These are phyloP conservation scores for Metahyphopichia silvanorum DNA, from an alignment of 805 yeast genomes.

Conservation along the genomic window DNA sequence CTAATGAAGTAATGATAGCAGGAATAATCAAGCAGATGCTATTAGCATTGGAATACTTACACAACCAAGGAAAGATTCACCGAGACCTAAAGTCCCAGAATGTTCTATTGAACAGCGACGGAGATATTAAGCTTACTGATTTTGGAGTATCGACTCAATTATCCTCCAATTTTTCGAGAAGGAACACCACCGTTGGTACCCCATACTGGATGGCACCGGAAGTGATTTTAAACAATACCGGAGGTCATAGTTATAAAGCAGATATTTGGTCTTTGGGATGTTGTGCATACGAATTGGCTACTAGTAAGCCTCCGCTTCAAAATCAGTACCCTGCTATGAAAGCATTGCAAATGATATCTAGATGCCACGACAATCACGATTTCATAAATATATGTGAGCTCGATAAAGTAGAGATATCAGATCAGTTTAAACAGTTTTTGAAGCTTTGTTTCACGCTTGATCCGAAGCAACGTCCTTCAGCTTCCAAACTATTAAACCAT, in stretches of 20 bases:
- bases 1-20: slow-evolving; percentile 50
- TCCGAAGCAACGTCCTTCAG: slow-evolving; percentile 28
- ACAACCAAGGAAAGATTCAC: slow-evolving; percentile 74
- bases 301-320: slow-evolving; percentile 69
- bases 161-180: slow-evolving; percentile 37
- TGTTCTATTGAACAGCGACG: slow-evolving; percentile 32
- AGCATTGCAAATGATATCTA: slow-evolving; percentile 38
- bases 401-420: slow-evolving; percentile 17
- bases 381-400: slow-evolving; percentile 27
- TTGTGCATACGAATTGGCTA: slow-evolving; percentile 69
- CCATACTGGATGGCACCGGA: slow-evolving; percentile 70
- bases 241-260: slow-evolving; percentile 55
- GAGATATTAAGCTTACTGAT: slow-evolving; percentile 42
- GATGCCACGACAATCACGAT: slow-evolving; percentile 26
- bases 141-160: slow-evolving; percentile 45
- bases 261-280: slow-evolving; percentile 83
- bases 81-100: slow-evolving; percentile 44
- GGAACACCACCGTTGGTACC: slow-evolving; percentile 51
- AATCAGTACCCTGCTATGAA: slow-evolving; percentile 39
- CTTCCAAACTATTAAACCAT: slow-evolving; percentile 30
- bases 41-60: slow-evolving; percentile 63
- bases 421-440: slow-evolving; percentile 28
- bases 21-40: slow-evolving; percentile 53
- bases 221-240: slow-evolving; percentile 53
- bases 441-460: slow-evolving; percentile 30